Base-by-base conservation (phyloP, 495 filamentous ascomycete genomes). In the Baudoinia panamericana region DNA sequence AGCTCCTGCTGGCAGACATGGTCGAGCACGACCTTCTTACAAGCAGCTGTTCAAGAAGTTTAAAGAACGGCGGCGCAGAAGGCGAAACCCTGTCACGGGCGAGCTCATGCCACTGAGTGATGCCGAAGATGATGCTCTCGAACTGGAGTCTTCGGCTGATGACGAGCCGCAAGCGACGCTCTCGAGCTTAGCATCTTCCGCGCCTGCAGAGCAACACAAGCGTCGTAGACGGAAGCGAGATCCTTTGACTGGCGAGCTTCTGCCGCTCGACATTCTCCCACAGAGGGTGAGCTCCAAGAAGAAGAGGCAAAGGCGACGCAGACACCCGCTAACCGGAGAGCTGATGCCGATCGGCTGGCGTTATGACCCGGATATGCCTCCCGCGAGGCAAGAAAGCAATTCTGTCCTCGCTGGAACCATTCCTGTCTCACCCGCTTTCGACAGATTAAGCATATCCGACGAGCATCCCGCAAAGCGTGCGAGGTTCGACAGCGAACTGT, bases 341-440 rank as follows among this genome's bases (percentile, higher is more conserved):
- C 32, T 51, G 22, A 51, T 51, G 48, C 48, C 48, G 21, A 12
- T 41, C n/a, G 48, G 48, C 4, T 46, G 48, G 43, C 29, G 30
- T 15, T 51, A 43, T 17, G 35, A 51, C 19, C 48, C 36, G 2
- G 23, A 39, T 25, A 30, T 12, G n/a, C 27, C 30, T 9, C 13
- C 6, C 8, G 19, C 13, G 21, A 11, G 8, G 2, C 30, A 9
- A 17, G 5, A n/a, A 6, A 30, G 24, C n/a, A 19, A 21, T 17
- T 17, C 13, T 4, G 19, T 23, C 4, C 20, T 8, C 13, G n/a
- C 2, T 2, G 32, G 2, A 11, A 16, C 20, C 4, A 31, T 30
- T 16, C n/a, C 4, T 13, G 18, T 45, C 24, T 45, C 42, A 15
- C 32, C 42, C 11, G 35, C 35, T 1, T 30, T 39, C 27, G 24